Percentiles rank a stretch among this genome's conserved stretches.
phyloP scores from a whole-genome alignment of 805 yeast genomes.

The Kluyveromyces aestuarii region DNA sequence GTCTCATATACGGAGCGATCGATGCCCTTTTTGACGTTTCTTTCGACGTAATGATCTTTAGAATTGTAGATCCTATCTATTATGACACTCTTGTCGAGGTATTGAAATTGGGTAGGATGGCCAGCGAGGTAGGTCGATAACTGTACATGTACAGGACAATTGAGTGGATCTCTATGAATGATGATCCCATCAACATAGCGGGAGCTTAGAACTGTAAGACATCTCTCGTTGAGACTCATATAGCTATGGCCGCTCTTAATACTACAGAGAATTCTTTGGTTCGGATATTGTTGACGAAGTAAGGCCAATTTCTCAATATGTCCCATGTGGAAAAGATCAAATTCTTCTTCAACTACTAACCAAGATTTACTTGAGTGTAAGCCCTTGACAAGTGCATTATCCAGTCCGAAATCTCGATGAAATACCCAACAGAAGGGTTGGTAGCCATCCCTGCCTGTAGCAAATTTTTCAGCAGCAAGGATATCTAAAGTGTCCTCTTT shows the following conservation, averaged over 20 bases:
- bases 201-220: conserved; percentile 83
- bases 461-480: conserved; percentile 37
- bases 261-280: conserved; percentile 49
- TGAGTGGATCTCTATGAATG: neutral
- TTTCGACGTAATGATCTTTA: conserved; percentile 65
- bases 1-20: neutral
- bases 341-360: conserved; percentile 70
- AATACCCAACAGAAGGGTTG: conserved; percentile 48
- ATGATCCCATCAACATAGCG: conserved; percentile 72
- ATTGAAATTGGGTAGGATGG: conserved; percentile 47
- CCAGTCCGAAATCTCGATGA: conserved; percentile 27
- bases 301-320: conserved; percentile 66
- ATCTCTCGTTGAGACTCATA: conserved; percentile 81
- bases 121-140: conserved; percentile 17
- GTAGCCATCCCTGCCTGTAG: conserved; percentile 55
- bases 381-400: conserved; percentile 21
- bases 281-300: conserved; percentile 60
- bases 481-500: conserved; percentile 6
- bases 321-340: conserved; percentile 90
- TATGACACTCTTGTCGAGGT: conserved; percentile 61
- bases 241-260: conserved; percentile 67
- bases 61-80: conserved; percentile 65
- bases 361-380: conserved; percentile 12
- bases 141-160: conserved; percentile 2
- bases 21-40: conserved; percentile 84